Base-by-base conservation (phyloP, 352 stramenopile genomes). In the Pythium grandisporangium region DNA sequence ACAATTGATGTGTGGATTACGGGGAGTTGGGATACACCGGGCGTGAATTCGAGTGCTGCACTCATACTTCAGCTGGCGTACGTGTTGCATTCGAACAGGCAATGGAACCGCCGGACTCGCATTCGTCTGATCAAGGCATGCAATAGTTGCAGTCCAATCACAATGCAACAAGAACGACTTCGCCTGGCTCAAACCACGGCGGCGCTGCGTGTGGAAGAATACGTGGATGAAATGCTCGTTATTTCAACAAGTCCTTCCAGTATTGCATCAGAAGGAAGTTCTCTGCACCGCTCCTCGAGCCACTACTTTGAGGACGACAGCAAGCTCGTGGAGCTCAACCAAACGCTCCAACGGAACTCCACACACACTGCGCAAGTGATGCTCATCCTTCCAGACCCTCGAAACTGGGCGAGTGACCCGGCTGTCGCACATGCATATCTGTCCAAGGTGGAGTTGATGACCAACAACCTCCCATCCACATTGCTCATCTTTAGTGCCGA, bases 1-100 rank as follows among this genome's bases (percentile, higher is more conserved):
- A 77, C 66, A 2, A 71, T 86, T 32, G 70, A 83, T 30, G 63
- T 84, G 12, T 85, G 72, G 72, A 63, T 78, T 19, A 66, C 65
- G 4, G 42, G 40, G 8, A 42, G 49, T n/a, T 63, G 50, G 49
- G 60, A 64, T 6, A 42, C 58, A 8, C 46, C 48, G 5, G 57
- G 42, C 13, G 54, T 69, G 2, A 45, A 66, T 19, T 53, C 61
- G 14, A 63, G 43, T 23, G 49, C 55, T 4, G 62, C 66, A 14
- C 42, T 82, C 16, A 71, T 82, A 57, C 39, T 65, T 10, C 59
- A 69, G 45, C 48, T 69, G 13, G 48, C 58, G 21, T 61, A 64
- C 26, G 51, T 68, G 0, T 39, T 68, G 21, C 46, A 64, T 24
- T 61, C 58, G 3, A 63, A 63, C 42, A 48, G 45, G 25, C 20